phyloP scores from a whole-genome alignment of 2,329 filamentous ascomycete species.

The Botryotinia convoluta region DNA sequence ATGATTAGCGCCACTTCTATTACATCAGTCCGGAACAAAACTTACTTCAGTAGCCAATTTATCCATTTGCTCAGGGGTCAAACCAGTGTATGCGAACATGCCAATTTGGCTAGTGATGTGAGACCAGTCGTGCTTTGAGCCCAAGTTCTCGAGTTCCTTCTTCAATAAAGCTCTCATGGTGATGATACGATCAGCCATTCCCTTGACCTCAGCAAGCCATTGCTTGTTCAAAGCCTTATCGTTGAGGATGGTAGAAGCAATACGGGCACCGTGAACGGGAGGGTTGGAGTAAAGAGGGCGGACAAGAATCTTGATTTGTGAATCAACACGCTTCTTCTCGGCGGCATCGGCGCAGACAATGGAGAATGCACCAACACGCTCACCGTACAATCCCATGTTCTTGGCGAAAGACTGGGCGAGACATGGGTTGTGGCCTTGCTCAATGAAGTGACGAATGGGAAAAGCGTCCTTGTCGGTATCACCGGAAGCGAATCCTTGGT shows the following conservation, averaged over 20 bases:
- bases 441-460: slow-evolving; percentile 87
- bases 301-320: slow-evolving; percentile 97
- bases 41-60: slow-evolving; percentile 78
- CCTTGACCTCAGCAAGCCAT: slow-evolving; percentile 96
- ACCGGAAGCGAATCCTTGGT: slow-evolving; percentile 95
- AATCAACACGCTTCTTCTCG: slow-evolving; percentile 94
- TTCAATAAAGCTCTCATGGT: slow-evolving; percentile 94
- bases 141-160: slow-evolving; percentile 90
- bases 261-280: slow-evolving; percentile 90
- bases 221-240: slow-evolving; percentile 80
- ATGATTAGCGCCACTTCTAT: slow-evolving; percentile 22
- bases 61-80: slow-evolving; percentile 90
- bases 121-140: slow-evolving; percentile 96
- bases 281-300: slow-evolving; percentile 98
- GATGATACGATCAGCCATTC: slow-evolving; percentile 98
- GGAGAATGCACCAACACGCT: slow-evolving; percentile 96
- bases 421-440: slow-evolving; percentile 84
- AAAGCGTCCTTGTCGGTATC: slow-evolving; percentile 92
- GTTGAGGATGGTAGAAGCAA: slow-evolving; percentile 90
- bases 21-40: slow-evolving; percentile 29
- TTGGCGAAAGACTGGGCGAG: slow-evolving; percentile 96
- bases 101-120: slow-evolving; percentile 99
- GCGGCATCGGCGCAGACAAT: slow-evolving; percentile 80
- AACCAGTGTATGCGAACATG: slow-evolving; percentile 98
- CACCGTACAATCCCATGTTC: slow-evolving; percentile 99